phyloP scores from a whole-genome alignment of 345 rosid species.

The Hibiscus syriacus region DNA sequence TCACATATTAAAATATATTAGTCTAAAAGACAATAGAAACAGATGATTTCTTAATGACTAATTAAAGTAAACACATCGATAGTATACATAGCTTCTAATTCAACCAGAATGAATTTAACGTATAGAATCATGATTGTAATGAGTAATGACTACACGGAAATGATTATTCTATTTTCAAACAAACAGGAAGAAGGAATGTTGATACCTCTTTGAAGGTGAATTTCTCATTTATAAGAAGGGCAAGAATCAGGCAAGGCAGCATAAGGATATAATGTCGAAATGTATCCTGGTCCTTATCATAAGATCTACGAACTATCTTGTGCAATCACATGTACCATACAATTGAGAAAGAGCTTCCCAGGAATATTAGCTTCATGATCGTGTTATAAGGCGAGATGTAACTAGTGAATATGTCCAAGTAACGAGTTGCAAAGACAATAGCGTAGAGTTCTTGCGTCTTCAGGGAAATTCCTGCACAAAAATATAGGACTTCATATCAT shows the following conservation, averaged over 20 bases:
- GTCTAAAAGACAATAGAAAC: not conserved
- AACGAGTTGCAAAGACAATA: constrained; percentile 62
- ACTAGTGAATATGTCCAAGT: constrained; percentile 61
- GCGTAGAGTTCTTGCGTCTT: constrained; percentile 88
- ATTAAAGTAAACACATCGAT: not conserved
- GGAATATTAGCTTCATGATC: constrained; percentile 35
- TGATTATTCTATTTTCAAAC: not conserved
- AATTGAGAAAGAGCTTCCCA: constrained; percentile 39
- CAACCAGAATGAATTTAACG: not conserved
- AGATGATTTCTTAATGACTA: not conserved
- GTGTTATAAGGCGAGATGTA: constrained; percentile 61
- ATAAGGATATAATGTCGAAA: constrained; percentile 50
- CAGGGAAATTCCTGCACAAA: constrained; percentile 56
- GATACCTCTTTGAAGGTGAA: constrained; percentile 56
- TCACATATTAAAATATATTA: not conserved
- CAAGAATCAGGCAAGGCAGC: constrained; percentile 58
- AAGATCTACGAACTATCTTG: constrained; percentile 31
- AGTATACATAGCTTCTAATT: not conserved
- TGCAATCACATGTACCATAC: constrained; percentile 48
- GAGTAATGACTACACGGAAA: not conserved
- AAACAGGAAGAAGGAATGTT: not conserved
- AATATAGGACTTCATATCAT: too few relatives aligned
- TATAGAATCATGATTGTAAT: not conserved
- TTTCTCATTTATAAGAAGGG: constrained; percentile 59
- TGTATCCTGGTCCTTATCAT: constrained; percentile 25